Evolutionary conservation across 1,139 yeast species (phyloP).

Genomic region (Zygoascus sp.): DNA sequence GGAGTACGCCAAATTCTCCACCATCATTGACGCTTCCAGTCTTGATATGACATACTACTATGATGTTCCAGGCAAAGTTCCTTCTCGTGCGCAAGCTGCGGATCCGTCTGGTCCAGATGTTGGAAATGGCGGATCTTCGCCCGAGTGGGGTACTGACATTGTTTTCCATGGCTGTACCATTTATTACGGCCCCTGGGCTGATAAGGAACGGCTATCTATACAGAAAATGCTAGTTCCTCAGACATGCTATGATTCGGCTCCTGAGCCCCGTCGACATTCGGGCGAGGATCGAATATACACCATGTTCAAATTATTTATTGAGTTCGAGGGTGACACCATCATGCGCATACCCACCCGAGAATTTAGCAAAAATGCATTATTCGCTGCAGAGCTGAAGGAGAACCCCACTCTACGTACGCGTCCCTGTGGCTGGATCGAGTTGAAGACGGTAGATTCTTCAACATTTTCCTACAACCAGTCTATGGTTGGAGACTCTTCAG

Average conservation of each 20-base stretch:
- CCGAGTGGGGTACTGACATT: conserved; percentile 63
- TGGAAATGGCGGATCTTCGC: conserved; percentile 51
- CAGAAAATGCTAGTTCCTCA: conserved; percentile 68
- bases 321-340: conserved; percentile 58
- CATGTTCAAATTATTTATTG: conserved; percentile 51
- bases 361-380: conserved; percentile 61
- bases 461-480: conserved; percentile 47
- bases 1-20: conserved; percentile 83
- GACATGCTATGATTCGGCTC: conserved; percentile 50
- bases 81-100: conserved; percentile 34
- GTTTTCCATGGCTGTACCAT: conserved; percentile 59
- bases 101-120: conserved; percentile 43
- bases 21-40: conserved; percentile 59
- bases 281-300: conserved; percentile 55
- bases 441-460: conserved; percentile 56
- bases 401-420: conserved; percentile 39
- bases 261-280: conserved; percentile 37
- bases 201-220: conserved; percentile 67
- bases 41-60: conserved; percentile 56
- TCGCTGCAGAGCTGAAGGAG: conserved; percentile 32
- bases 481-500: conserved; percentile 50
- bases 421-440: conserved; percentile 90
- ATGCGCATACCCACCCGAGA: conserved; percentile 81
- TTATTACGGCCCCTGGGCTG: conserved; percentile 96
- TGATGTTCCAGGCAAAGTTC: conserved; percentile 67